phyloP scores from a whole-genome alignment of 148 eudicot genomes.

The Vaccinium macrocarpon region DNA sequence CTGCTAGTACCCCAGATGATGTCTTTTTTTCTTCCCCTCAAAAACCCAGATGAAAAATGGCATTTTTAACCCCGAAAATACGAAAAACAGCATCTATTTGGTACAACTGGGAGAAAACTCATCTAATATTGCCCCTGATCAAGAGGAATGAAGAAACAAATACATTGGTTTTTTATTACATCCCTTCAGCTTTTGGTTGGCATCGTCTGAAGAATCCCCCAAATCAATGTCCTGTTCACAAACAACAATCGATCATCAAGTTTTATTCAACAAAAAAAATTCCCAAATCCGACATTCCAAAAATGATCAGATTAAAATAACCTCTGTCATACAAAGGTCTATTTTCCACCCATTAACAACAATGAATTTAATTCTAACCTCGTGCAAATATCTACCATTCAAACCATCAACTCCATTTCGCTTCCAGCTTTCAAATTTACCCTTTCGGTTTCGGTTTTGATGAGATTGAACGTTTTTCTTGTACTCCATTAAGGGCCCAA shows the following conservation, averaged over 20 bases:
- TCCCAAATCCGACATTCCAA: neutral
- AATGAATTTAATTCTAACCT: neutral
- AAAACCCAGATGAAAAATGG: constrained; percentile 37
- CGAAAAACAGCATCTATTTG: neutral
- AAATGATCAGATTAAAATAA: neutral
- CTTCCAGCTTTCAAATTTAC: neutral
- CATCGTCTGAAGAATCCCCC: neutral
- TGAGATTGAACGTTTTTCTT: neutral
- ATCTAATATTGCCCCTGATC: neutral
- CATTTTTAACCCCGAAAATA: constrained; percentile 17
- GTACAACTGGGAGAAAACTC: neutral
- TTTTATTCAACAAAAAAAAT: neutral
- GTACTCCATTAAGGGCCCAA: neutral
- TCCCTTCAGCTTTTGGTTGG: neutral
- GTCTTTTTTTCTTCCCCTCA: constrained; percentile 35
- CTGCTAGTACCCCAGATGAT: neutral
- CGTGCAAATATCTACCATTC: neutral
- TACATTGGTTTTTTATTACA: neutral
- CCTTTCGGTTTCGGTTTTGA: neutral
- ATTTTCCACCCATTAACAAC: neutral
- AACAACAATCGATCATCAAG: neutral
- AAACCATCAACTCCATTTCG: neutral
- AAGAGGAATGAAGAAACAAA: neutral
- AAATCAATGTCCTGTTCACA: constrained; percentile 16
- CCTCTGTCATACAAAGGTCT: no score